Percentiles rank a stretch among this genome's conserved stretches.
Conservation (phyloP, 2,329 filamentous ascomycete genomes). For the Fusarium buxicola region DNA sequence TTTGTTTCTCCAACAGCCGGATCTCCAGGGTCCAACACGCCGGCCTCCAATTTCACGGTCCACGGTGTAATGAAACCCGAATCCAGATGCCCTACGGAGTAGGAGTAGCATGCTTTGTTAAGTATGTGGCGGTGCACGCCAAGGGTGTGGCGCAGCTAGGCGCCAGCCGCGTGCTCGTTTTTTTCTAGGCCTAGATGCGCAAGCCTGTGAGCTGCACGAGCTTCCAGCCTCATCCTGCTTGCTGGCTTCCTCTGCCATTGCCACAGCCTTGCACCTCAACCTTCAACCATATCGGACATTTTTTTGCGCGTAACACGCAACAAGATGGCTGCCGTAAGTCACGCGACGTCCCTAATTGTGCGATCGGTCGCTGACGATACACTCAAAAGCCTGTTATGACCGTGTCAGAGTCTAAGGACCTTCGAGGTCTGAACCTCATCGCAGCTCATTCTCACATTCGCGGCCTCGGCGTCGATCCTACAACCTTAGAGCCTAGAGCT, state of each 20-base stretch:
- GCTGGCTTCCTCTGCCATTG: conserved; percentile 19
- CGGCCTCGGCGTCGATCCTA: conserved; percentile 90
- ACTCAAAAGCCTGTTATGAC: conserved; percentile 71
- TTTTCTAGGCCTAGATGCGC: conserved; percentile 27
- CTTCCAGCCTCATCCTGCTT: conserved; percentile 35
- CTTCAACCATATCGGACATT: conserved; percentile 14
- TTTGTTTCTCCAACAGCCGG: background rate
- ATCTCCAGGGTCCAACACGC: background rate
- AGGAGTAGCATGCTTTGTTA: background rate
- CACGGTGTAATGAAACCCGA: background rate
- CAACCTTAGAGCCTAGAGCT: conserved; percentile 86
- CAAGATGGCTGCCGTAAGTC: conserved; percentile 66
- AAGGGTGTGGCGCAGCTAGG: conserved; percentile 26
- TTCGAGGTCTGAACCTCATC: conserved; percentile 96
- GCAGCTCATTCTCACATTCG: conserved; percentile 98
- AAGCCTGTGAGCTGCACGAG: conserved; percentile 32
- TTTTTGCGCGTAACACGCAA: conserved; percentile 37
- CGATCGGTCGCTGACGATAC: conserved; percentile 37
- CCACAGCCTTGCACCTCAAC: conserved; percentile 28
- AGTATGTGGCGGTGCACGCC: conserved; percentile 29
- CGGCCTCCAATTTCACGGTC: background rate
- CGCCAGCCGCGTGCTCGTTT: conserved; percentile 35
- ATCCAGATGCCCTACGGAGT: background rate
- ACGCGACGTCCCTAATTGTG: conserved; percentile 10
- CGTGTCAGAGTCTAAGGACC: conserved; percentile 94